phyloP scores from a whole-genome alignment of 768 basidiomycete species.

The Auriscalpium orientale region DNA sequence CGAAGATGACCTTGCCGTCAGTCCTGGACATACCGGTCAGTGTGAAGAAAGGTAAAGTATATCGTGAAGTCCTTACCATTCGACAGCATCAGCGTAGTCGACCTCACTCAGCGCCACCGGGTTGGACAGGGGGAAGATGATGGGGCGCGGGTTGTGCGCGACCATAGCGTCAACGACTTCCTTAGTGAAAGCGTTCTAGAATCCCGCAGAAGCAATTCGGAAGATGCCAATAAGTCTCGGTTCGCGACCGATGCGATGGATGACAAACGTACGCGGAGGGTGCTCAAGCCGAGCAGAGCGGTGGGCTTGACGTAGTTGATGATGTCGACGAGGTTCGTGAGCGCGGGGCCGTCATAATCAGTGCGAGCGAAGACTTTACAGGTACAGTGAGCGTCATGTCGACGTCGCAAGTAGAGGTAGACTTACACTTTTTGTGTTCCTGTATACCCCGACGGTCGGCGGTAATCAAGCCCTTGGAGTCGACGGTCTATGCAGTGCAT shows the following conservation, averaged over 20 bases:
- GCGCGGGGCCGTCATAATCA: slow-evolving; percentile 72
- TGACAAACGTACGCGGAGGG: slow-evolving; percentile 46
- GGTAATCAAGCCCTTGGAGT: slow-evolving; percentile 83
- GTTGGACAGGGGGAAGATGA: slow-evolving; percentile 91
- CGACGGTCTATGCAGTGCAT: slow-evolving; percentile 33
- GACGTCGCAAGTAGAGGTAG: background rate
- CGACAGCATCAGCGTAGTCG: slow-evolving; percentile 68
- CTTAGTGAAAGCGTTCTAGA: slow-evolving; percentile 65
- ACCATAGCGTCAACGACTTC: slow-evolving; percentile 72
- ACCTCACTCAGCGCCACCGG: slow-evolving; percentile 78
- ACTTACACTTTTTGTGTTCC: slow-evolving; percentile 76
- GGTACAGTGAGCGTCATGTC: slow-evolving; percentile 1
- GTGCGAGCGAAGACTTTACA: slow-evolving; percentile 67
- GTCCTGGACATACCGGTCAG: slow-evolving; percentile 4
- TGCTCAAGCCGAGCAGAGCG: slow-evolving; percentile 82
- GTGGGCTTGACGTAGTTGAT: slow-evolving; percentile 81
- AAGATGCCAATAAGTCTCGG: background rate
- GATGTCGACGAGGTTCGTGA: slow-evolving; percentile 73
- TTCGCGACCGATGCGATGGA: slow-evolving; percentile 1
- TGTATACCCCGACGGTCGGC: slow-evolving; percentile 63
- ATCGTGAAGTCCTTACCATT: slow-evolving; percentile 37
- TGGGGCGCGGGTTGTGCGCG: slow-evolving; percentile 73
- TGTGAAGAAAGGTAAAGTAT: background rate
- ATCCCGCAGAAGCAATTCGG: slow-evolving; percentile 2
- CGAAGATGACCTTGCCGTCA: slow-evolving; percentile 74